Base-by-base conservation (phyloP, 73 alveolate species). In the Effrenium voratum region DNA sequence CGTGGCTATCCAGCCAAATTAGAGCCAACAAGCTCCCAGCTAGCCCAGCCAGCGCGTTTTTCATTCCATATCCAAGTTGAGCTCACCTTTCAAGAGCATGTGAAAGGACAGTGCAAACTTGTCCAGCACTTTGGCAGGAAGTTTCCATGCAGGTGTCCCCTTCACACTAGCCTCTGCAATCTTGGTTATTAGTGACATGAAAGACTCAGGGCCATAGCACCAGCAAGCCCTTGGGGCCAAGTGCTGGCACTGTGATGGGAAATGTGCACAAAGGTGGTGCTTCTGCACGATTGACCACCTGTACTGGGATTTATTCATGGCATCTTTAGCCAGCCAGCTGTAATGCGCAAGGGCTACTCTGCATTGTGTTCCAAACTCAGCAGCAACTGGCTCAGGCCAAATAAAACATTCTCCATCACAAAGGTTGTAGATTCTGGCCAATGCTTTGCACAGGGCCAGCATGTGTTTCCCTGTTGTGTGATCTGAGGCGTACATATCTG, bases 21-120 rank as follows among this genome's bases (percentile, higher is more conserved):
- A 38, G 59, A 44, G 40, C 3, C 60, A 16, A 38, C 2, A 5
- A 12, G 40, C 26, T 4, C 22, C 22, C 60, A 8, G 8, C 38
- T 63, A 5, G 41, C 40, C 22, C 77, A 63, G 32, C 41, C 38
- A 28, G 41, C 77, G 12, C 22, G 22, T 52, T 44, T 28, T 32
- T 80, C 46, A 45, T 19, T 80, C 91, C 72, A 80, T 24, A 19
- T 45, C 91, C 46, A 80, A 5, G 47, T 24, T 43, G 41, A n/a
- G n/a, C n/a, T n/a, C n/a, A n/a, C 91, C 91, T 46, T 46, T 4
- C 72, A 80, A 72, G 45, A 80, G 72, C 91, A 80, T 26, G 91
- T 80, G 91, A 68, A 46, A 45, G 66, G 91, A 80, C 72, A 80
- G 10, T 36, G 72, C 15, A 46, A 45, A 80, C 91, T 80, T 80